Base-by-base conservation (phyloP, 495 filamentous ascomycete genomes). In the Cercophora sp. region DNA sequence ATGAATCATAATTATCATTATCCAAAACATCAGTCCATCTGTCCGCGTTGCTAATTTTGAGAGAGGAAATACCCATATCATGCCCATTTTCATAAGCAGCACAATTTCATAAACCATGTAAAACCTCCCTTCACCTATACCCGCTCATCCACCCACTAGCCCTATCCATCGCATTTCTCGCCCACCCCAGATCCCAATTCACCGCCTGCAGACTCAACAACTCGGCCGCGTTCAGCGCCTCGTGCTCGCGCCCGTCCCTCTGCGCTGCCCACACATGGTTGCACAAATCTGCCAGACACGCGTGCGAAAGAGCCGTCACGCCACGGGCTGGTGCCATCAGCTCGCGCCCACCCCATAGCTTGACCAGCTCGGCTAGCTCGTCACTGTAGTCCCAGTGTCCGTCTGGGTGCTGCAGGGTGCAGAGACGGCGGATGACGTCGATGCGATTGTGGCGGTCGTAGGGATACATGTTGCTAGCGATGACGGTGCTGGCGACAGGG, bases 121-220 rank as follows among this genome's bases (percentile, higher is more conserved):
- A n/a, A n/a, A n/a, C n/a, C n/a, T n/a, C n/a, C n/a, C n/a, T n/a
- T n/a, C n/a, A 47, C 44, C 44, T 19, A 48, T 37, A 51, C 20
- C 34, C 52, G 24, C 41, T 22, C 51, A 55, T 26, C 56, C 56
- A 59, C 10, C 35, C 56, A 24, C 35, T 42, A 22, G 56, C 56
- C 9, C 51, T 24, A 15, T 56, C 58, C 10, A 48, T n/a, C 46
- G 49, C 42, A 15, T 40, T 31, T 16, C 19, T 29, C 0, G 47
- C 60, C 60, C 60, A 57, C 25, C 42, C 27, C 39, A 60, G 20
- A 55, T 63, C 60, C 56, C 56, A 60, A 26, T 55, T 57, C 15
- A 64, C 52, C 32, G 10, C 40, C 52, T 64, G 54, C 43, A 60
- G 23, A 13, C 51, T 55, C 9, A 24, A 18, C 48, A 64, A 8